Conservation (phyloP, 2,329 filamentous ascomycete species). For the Podosphaera fusca region DNA sequence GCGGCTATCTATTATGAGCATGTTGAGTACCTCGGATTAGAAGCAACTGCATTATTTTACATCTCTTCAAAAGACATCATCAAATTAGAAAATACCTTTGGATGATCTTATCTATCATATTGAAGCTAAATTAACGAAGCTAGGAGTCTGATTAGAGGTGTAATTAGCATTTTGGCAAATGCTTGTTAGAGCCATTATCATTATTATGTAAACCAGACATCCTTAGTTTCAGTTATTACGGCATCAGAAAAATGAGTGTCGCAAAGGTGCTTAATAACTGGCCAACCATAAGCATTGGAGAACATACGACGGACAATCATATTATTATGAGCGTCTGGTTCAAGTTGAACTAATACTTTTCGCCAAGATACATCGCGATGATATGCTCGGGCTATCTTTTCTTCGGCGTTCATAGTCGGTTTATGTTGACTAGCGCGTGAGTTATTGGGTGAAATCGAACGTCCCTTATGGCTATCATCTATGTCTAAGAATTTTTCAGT, state of each 20-base stretch:
- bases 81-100: no score
- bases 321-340: conserved; percentile 96
- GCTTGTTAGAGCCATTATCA: no score
- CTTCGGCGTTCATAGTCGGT: conserved; percentile 59
- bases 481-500: not conserved
- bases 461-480: not conserved
- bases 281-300: conserved; percentile 93
- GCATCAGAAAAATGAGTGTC: conserved; percentile 83
- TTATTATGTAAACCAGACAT: no score
- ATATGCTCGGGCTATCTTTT: conserved; percentile 92
- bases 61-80: no score
- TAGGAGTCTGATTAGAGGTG: no score
- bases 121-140: no score
- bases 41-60: no score
- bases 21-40: no score
- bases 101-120: no score
- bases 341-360: conserved; percentile 83
- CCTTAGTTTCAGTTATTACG: conserved; percentile 26
- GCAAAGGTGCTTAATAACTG: conserved; percentile 81
- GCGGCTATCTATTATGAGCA: no score
- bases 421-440: not conserved
- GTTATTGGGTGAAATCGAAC: no score
- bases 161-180: no score
- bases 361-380: conserved; percentile 83
- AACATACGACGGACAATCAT: conserved; percentile 94